phyloP scores from a whole-genome alignment of 73 alveolate species.

The Tetrahymena malaccensis region DNA sequence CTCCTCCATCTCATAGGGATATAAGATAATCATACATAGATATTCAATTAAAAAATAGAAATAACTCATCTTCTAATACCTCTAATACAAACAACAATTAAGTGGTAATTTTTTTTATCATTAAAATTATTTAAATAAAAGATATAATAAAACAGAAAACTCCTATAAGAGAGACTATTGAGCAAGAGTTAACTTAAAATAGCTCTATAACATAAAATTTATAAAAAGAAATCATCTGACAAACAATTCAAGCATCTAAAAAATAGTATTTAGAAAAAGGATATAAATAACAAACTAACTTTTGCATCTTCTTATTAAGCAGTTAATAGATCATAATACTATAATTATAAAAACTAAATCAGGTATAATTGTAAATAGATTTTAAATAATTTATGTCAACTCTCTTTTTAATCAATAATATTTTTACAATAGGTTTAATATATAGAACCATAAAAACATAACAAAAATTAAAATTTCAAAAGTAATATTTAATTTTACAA shows the following conservation, averaged over 20 bases:
- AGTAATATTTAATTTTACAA: no score
- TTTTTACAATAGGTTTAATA: no score
- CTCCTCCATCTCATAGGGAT: neutral
- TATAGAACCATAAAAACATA: no score
- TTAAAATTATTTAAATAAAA: neutral
- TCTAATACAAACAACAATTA: neutral
- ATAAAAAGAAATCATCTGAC: neutral
- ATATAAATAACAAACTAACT: neutral
- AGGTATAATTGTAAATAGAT: no score
- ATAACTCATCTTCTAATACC: neutral
- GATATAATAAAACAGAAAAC: neutral
- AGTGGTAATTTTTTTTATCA: neutral
- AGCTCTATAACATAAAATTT: neutral
- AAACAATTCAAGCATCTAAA: neutral
- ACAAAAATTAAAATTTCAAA: no score
- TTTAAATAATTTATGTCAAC: no score
- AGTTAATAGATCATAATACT: no score
- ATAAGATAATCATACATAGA: neutral
- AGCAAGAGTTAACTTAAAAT: neutral
- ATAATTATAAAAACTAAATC: no score
- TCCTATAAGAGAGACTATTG: neutral
- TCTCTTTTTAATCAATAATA: no score
- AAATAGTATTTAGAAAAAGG: no score
- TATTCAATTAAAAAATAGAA: neutral
- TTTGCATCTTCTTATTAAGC: no score